Evolutionary conservation across 176 grass and related monocot genomes (phyloP), one percentile per base, ranked within the genome.

Genomic region (Aegilops bicornis): DNA sequence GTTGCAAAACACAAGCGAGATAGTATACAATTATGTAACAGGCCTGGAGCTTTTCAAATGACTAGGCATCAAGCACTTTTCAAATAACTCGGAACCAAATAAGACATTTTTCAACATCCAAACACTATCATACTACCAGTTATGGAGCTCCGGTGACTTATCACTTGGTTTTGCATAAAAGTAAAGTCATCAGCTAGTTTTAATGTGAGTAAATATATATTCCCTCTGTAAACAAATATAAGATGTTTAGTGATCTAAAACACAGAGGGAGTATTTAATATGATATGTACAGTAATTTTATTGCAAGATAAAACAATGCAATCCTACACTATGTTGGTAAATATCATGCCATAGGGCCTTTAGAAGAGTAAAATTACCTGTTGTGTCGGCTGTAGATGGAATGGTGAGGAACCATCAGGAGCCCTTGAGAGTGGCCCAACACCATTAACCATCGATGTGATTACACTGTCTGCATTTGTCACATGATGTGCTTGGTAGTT

Each of bases 361-460:
- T 7, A 76, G 62, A 80, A 78, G 29, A 91, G 40, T 63, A 67
- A 8, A 59, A 22, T 85, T 93, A 95, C 94, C 94, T 77, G 86
- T 4, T 69, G 31, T 61, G 80, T 79, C 37, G 84, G 47, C 35
- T 87, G 91, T 23, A 52, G 35, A 66, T 87, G 84, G 27, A 80
- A 66, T 4, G 79, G 68, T 10, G 64, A 29, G 10, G 73, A 14
- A 16, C 80, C 78, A 77, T 92, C 70, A n/a, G 76, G 45, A 92
- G 69, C 43, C 79, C 88, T 91, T 31, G 88, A 70, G 60, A 75
- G 71, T 72, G 83, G 61, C 31, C 79, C 92, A 71, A 83, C 82
- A 92, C 80, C 86, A 74, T 47, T 87, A 82, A 76, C 79, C 33
- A 71, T 85, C 13, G 84, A 71, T 84, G 65, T 73, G 10, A 83